Base-by-base conservation (phyloP, 306 rosid genomes). In the Begonia fuchsioides region DNA sequence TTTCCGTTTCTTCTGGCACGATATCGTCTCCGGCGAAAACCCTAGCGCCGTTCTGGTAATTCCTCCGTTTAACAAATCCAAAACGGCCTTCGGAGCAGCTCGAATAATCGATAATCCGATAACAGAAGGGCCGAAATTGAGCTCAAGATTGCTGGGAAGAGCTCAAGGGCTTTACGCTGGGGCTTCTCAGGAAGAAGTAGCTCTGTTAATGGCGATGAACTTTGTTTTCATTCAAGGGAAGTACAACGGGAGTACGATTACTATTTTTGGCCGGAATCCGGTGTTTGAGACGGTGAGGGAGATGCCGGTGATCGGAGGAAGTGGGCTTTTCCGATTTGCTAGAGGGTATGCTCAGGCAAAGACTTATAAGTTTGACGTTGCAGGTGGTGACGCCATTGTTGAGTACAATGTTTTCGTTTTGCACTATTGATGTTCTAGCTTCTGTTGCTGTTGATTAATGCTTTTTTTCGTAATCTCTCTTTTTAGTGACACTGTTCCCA, bases 231-330 rank as follows among this genome's bases (percentile, higher is more conserved):
- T 51, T 0, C 60, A 73, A 44, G 94, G 94, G 10, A 83, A 87
- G 38, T 83, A 80, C 38, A 82, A 73, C 16, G 94, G 94, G 0
- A 87, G 96, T 62, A 77, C 75, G 9, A 51, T 82, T 58, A 77
- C 84, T 0, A 55, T 82, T 12, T 47, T 82, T 11, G 96, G 96
- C 3, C 69, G 92, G 67, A 82, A 87, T 52, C 68, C 65, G 0
- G 61, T 80, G 6, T 61, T 57, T 51, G 3, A 68, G 2, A 49
- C 54, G 47, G 64, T 62, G 8, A 71, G 94, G 39, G 93, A 87
- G 64, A 72, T 87, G 96, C 94, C 93, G n/a, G n/a, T n/a, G n/a
- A n/a, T n/a, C n/a, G n/a, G n/a, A n/a, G n/a, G n/a, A n/a, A n/a
- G n/a, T n/a, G 8, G 96, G 0, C 66, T 77, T 8, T 87, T 87